Evolutionary conservation across 768 basidiomycete genomes (phyloP).

Genomic region (Pleurotus cornucopiae): DNA sequence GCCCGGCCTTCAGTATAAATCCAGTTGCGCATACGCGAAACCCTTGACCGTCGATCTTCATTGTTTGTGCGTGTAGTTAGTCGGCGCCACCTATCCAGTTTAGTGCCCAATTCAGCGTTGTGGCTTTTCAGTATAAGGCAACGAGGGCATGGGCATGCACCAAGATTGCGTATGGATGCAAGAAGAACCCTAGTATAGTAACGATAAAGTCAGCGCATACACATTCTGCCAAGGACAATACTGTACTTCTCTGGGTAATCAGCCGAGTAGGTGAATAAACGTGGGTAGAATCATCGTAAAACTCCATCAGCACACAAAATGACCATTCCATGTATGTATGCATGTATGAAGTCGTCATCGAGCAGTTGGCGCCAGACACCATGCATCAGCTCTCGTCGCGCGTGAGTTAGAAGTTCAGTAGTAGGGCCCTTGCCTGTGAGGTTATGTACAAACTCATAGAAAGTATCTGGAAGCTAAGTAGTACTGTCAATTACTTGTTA

Average conservation of each 20-base stretch:
- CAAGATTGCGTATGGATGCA: constrained; percentile 3
- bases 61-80: background rate
- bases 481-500: no score
- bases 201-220: no score
- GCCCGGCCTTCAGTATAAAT: background rate
- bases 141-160: constrained; percentile 4
- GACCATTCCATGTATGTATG: constrained; percentile 19
- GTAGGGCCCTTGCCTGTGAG: background rate
- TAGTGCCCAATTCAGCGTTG: constrained; percentile 10
- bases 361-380: constrained; percentile 18
- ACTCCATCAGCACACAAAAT: constrained; percentile 18
- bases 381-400: constrained; percentile 19
- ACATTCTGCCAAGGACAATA: no score
- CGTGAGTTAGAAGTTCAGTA: constrained; percentile 1
- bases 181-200: background rate
- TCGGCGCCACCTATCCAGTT: constrained; percentile 13
- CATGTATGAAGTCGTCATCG: constrained; percentile 17
- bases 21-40: background rate
- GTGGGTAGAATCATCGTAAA: constrained; percentile 14
- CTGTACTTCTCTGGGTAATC: constrained; percentile 21
- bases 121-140: background rate
- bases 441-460: constrained; percentile 2
- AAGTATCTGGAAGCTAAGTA: constrained; percentile 9
- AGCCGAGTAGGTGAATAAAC: constrained; percentile 21
- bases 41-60: background rate